phyloP scores from a whole-genome alignment of 2,329 filamentous ascomycete species.

The Fusarium agapanthi region DNA sequence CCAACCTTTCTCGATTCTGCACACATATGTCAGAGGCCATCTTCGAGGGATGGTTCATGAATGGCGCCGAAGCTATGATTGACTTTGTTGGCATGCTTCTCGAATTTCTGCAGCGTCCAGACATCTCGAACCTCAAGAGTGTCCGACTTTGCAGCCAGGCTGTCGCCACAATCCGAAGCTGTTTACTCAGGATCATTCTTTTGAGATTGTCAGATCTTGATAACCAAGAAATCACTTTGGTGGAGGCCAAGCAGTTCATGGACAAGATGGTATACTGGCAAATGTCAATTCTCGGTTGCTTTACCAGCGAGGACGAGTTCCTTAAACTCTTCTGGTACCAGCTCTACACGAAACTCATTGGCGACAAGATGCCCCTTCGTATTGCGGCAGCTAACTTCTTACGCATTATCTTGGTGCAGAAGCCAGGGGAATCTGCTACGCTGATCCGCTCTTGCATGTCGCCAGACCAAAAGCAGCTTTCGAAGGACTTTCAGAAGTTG shows the following conservation, averaged over 20 bases:
- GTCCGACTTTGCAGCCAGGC: constrained; percentile 92
- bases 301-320: constrained; percentile 81
- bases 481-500: constrained; percentile 81
- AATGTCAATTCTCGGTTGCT: constrained; percentile 81
- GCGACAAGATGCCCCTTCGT: constrained; percentile 72
- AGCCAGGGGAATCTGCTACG: constrained; percentile 80
- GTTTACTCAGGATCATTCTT: constrained; percentile 81
- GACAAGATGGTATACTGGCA: constrained; percentile 95
- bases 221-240: constrained; percentile 64
- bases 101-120: constrained; percentile 88
- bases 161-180: constrained; percentile 76
- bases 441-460: constrained; percentile 78
- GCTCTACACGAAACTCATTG: constrained; percentile 87
- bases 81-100: constrained; percentile 87
- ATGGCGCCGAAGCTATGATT: constrained; percentile 82
- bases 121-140: constrained; percentile 81
- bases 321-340: constrained; percentile 91
- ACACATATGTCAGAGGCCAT: constrained; percentile 87
- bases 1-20: constrained; percentile 84
- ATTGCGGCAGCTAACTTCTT: constrained; percentile 83
- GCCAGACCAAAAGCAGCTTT: constrained; percentile 75
- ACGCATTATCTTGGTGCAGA: constrained; percentile 93
- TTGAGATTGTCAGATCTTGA: constrained; percentile 86
- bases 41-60: constrained; percentile 96
- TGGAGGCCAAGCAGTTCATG: constrained; percentile 76